These are phyloP conservation scores for Truncatella angustata DNA, from an alignment of 2,329 filamentous ascomycete species.

Conservation along the genomic window DNA sequence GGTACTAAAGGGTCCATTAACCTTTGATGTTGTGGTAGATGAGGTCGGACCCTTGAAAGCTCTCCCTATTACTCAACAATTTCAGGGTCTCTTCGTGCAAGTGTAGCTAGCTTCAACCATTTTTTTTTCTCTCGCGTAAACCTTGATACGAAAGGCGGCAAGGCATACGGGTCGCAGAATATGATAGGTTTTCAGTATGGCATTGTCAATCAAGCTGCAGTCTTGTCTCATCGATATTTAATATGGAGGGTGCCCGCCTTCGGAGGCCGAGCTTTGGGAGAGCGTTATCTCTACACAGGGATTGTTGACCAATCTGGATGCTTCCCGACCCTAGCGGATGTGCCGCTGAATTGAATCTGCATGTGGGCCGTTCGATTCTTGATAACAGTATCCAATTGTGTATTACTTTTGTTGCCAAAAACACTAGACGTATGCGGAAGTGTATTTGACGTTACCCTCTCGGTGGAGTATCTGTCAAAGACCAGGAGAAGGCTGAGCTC, in stretches of 20 bases:
- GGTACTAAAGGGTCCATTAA: too few relatives aligned
- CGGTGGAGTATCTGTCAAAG: background rate
- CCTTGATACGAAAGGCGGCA: too few relatives aligned
- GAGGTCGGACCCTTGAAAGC: too few relatives aligned
- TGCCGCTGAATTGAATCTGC: background rate
- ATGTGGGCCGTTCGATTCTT: background rate
- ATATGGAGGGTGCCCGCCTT: background rate
- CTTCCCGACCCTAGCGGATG: background rate
- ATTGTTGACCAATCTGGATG: constrained; percentile 1
- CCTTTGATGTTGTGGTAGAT: too few relatives aligned
- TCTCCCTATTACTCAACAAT: too few relatives aligned
- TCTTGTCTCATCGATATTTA: constrained; percentile 5
- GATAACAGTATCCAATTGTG: background rate
- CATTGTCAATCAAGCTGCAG: background rate
- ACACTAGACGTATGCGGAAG: background rate
- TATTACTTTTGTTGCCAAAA: background rate
- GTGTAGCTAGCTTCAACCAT: background rate
- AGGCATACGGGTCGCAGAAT: too few relatives aligned
- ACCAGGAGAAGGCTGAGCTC: background rate
- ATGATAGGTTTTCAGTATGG: background rate
- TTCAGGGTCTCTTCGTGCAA: background rate
- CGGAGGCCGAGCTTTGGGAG: background rate
- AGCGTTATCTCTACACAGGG: background rate
- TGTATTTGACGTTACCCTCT: background rate
- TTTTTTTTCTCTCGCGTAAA: background rate